These are phyloP conservation scores for Dissophora globulifera DNA, from an alignment of 192 early-diverging fungal species.

Conservation along the genomic window DNA sequence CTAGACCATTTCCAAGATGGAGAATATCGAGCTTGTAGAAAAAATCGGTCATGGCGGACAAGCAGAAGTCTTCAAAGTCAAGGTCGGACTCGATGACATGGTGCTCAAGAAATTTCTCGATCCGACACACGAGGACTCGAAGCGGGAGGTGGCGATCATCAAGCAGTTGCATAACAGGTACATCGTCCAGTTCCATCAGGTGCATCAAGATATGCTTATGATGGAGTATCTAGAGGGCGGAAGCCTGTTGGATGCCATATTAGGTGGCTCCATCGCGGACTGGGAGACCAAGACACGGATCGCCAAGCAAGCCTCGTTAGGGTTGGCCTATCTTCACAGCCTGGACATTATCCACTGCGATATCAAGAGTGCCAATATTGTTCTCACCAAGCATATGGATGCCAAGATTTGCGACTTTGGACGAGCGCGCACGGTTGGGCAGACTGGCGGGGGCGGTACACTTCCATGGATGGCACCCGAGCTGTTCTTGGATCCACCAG, in stretches of 20 bases:
- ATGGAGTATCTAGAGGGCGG: constrained; percentile 20
- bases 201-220: background rate
- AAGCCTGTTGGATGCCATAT: constrained; percentile 2
- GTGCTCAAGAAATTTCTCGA: constrained; percentile 6
- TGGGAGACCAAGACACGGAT: constrained; percentile 9
- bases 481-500: background rate
- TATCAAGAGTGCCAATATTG: constrained; percentile 22
- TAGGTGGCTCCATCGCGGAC: background rate
- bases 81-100: constrained; percentile 1
- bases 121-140: background rate
- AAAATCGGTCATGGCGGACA: constrained; percentile 5
- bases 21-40: background rate
- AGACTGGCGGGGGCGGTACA: constrained; percentile 2
- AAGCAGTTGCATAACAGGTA: background rate
- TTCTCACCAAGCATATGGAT: constrained; percentile 16
- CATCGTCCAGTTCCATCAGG: constrained; percentile 8
- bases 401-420: constrained; percentile 33
- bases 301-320: constrained; percentile 5
- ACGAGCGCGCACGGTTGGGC: background rate
- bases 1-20: no score
- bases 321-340: constrained; percentile 25
- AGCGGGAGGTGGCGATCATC: background rate
- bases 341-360: constrained; percentile 34
- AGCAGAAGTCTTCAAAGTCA: constrained; percentile 8
- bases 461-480: constrained; percentile 18